phyloP scores from a whole-genome alignment of 2,329 filamentous ascomycete species.

The Ceratocystis variospora region DNA sequence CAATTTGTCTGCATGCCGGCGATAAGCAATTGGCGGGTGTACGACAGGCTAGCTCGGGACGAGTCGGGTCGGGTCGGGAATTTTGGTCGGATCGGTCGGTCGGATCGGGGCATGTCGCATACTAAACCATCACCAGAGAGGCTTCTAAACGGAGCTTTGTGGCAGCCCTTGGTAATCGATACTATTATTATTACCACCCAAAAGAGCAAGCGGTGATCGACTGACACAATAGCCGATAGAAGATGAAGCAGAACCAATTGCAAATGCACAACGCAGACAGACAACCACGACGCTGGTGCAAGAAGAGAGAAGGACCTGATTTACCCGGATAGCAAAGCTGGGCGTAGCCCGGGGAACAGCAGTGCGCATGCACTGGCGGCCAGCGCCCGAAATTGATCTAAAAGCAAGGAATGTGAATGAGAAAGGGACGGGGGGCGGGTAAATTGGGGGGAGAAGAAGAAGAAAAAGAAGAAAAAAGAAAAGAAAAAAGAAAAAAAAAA shows the following conservation, averaged over 20 bases:
- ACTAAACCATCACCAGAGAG: too few species aligned
- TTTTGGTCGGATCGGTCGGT: too few species aligned
- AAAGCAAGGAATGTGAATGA: slow-evolving; percentile 63
- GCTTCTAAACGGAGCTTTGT: too few species aligned
- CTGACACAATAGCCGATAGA: slow-evolving; percentile 25
- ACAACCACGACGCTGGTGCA: background rate
- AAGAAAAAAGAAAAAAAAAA: background rate
- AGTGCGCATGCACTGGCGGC: slow-evolving; percentile 63
- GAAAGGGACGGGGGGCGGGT: slow-evolving; percentile 19
- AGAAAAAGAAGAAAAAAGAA: background rate
- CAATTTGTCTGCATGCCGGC: background rate
- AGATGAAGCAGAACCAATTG: background rate
- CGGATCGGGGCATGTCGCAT: too few species aligned
- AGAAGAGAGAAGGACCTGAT: slow-evolving; percentile 13
- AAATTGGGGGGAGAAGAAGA: slow-evolving; percentile 11
- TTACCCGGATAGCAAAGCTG: slow-evolving; percentile 43
- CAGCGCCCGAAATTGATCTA: slow-evolving; percentile 62
- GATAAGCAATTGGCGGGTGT: background rate
- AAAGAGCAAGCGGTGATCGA: too few species aligned
- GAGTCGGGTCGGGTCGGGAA: too few species aligned
- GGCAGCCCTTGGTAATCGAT: too few species aligned
- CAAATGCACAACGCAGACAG: slow-evolving; percentile 15
- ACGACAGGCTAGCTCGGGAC: background rate
- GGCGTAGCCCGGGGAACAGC: slow-evolving; percentile 41
- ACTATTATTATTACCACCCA: too few species aligned